These are phyloP conservation scores for Claviceps arundinis DNA, from an alignment of 2,329 filamentous ascomycete species.

Conservation along the genomic window DNA sequence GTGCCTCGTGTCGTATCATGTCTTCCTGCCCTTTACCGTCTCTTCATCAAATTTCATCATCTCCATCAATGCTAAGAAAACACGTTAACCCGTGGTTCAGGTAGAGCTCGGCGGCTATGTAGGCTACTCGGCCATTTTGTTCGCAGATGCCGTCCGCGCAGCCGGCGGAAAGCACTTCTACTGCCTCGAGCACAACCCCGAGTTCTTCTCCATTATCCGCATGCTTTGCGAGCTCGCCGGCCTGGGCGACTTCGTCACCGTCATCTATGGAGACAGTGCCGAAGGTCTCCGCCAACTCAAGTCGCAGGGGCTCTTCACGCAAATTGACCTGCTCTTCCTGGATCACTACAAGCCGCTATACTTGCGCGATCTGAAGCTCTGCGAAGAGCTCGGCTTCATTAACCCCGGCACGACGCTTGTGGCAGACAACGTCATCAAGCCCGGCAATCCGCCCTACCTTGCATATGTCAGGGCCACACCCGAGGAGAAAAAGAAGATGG, in stretches of 20 bases:
- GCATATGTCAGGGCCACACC: conserved; percentile 56
- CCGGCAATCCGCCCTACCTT: conserved; percentile 57
- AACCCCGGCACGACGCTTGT: conserved; percentile 47
- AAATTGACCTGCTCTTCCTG: conserved; percentile 62
- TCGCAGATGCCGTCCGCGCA: conserved; percentile 50
- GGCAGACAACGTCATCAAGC: conserved; percentile 59
- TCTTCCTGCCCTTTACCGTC: no score
- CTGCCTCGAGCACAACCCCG: conserved; percentile 60
- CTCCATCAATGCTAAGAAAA: neutral
- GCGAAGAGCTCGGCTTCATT: conserved; percentile 56
- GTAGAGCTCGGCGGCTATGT: conserved; percentile 70
- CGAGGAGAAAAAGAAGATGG: conserved; percentile 50
- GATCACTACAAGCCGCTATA: conserved; percentile 75
- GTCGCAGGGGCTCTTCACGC: conserved; percentile 34
- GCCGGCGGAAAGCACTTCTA: conserved; percentile 54
- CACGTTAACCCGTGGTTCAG: neutral
- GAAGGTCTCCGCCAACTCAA: conserved; percentile 50
- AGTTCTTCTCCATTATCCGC: conserved; percentile 57
- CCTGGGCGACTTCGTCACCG: conserved; percentile 53
- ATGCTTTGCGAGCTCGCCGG: conserved; percentile 63
- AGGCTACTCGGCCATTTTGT: conserved; percentile 69
- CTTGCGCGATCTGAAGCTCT: conserved; percentile 60
- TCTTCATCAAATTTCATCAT: no score
- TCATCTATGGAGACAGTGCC: conserved; percentile 57
- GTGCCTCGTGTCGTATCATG: neutral